Evolutionary conservation across 75 land plant species (phyloP), one percentile per base, ranked within the genome.

Genomic region (Chamaecyparis obtusa): DNA sequence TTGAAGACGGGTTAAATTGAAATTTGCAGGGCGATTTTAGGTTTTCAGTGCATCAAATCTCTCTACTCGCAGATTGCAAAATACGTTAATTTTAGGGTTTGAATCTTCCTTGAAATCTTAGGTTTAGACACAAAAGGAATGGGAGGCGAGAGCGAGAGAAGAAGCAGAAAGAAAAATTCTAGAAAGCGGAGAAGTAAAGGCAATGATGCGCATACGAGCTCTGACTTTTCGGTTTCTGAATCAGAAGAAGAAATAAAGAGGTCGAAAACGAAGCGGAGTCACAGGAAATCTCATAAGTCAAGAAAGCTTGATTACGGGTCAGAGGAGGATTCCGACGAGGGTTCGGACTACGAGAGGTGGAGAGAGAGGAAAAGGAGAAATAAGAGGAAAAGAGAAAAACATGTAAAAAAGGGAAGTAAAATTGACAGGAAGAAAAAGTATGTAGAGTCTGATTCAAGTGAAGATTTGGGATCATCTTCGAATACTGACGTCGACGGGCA

Each of bases 291-390:
- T 21, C 44, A 44, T 33, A 81, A 81, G 9, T 44, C 48, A 41
- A 81, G 48, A 44, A 39, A 33, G 48, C 21, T 3, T 27, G 48
- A 81, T 39, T 16, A 16, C 24, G 43, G 83, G 27, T 6, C 8
- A 43, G 48, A 44, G 11, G 83, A 81, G 83, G 55, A 35, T 32
- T 84, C 85, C 44, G 56, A 17, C 13, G 75, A 76, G 19, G 88
- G 60, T 30, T 14, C 2, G 51, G 83, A 86, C 24, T 33, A 78
- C 56, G 54, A 72, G 54, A 84, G 74, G 36, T 48, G 37, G 72
- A 75, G 71, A 82, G 67, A 35, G 54, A 46, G 76, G 33, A 46
- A 87, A 85, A 76, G 87, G 5, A 48, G 83, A 16, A 86, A 36
- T 79, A 33, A 39, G 37, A 56, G 43, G 85, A 49, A 56, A 33